Percentiles rank a stretch among this genome's conserved stretches.
Conservation (phyloP, 2,329 filamentous ascomycete species). For the Pseudogymnoascus sp. region DNA sequence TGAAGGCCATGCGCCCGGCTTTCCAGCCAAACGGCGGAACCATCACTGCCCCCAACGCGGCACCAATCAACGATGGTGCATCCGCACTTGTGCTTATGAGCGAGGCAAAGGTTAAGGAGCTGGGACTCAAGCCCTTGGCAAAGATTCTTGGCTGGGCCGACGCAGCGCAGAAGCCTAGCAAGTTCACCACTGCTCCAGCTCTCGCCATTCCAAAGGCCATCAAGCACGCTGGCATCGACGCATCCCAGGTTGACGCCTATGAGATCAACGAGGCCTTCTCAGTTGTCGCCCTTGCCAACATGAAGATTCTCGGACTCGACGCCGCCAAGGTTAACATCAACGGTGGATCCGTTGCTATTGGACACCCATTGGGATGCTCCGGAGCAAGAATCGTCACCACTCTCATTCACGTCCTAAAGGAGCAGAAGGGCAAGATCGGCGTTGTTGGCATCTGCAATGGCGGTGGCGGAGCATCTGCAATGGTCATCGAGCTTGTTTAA, state of each 20-base stretch:
- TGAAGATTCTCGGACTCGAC: conserved; percentile 75
- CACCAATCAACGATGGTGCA: conserved; percentile 90
- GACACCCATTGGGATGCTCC: conserved; percentile 87
- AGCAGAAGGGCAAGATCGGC: conserved; percentile 90
- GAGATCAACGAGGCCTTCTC: conserved; percentile 99
- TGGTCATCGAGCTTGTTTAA: conserved; percentile 64
- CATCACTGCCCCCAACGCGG: conserved; percentile 92
- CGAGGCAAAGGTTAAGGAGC: conserved; percentile 86
- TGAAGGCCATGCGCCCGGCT: conserved; percentile 74
- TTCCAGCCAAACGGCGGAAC: conserved; percentile 76
- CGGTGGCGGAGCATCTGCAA: conserved; percentile 85
- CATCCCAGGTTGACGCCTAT: conserved; percentile 77
- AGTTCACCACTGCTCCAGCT: conserved; percentile 90
- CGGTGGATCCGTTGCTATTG: conserved; percentile 90
- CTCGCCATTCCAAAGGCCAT: conserved; percentile 96
- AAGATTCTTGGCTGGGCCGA: conserved; percentile 98
- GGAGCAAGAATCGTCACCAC: conserved; percentile 92
- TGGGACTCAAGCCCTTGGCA: conserved; percentile 82
- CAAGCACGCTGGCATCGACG: conserved; percentile 78
- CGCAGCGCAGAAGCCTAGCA: conserved; percentile 80
- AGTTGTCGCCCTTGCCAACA: conserved; percentile 90
- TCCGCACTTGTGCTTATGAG: conserved; percentile 89
- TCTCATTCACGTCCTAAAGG: conserved; percentile 75
- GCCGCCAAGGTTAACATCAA: conserved; percentile 90
- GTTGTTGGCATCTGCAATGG: conserved; percentile 96